These are phyloP conservation scores for Coemansia sp. DNA, from an alignment of 192 early-diverging fungal species.

Conservation along the genomic window DNA sequence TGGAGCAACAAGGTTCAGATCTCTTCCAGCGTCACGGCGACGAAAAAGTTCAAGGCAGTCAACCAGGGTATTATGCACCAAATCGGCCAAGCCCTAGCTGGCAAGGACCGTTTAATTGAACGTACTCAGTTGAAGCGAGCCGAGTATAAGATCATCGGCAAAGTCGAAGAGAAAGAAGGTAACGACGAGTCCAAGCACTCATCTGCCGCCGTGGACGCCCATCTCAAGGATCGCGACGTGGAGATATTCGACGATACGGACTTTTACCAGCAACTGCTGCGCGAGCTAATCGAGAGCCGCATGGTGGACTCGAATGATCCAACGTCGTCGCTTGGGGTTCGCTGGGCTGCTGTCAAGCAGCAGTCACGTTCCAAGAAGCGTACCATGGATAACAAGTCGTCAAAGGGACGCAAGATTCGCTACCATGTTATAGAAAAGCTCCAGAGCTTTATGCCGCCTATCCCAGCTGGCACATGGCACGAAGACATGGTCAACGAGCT, in stretches of 20 bases:
- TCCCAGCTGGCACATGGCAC: constrained; percentile 88
- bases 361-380: constrained; percentile 66
- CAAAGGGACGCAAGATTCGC: constrained; percentile 89
- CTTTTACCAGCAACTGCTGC: constrained; percentile 91
- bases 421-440: constrained; percentile 97
- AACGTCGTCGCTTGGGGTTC: constrained; percentile 67
- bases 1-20: constrained; percentile 89
- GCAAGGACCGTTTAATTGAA: constrained; percentile 78
- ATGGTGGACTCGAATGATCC: constrained; percentile 93
- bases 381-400: constrained; percentile 80
- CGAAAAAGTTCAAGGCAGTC: constrained; percentile 96
- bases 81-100: constrained; percentile 67
- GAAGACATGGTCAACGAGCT: constrained; percentile 92
- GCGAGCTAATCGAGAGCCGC: constrained; percentile 92
- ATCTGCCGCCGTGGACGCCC: constrained; percentile 64
- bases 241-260: constrained; percentile 97
- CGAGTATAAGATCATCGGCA: constrained; percentile 59
- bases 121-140: constrained; percentile 82
- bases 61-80: constrained; percentile 82
- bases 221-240: constrained; percentile 52
- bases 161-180: constrained; percentile 8
- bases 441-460: constrained; percentile 94
- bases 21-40: constrained; percentile 63
- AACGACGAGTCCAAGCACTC: constrained; percentile 51
- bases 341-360: constrained; percentile 79